A percentile compares a stretch with the other conserved stretches of the same genome.
Conservation (phyloP, 345 rosid genomes). For the Ceriops zippeliana region DNA sequence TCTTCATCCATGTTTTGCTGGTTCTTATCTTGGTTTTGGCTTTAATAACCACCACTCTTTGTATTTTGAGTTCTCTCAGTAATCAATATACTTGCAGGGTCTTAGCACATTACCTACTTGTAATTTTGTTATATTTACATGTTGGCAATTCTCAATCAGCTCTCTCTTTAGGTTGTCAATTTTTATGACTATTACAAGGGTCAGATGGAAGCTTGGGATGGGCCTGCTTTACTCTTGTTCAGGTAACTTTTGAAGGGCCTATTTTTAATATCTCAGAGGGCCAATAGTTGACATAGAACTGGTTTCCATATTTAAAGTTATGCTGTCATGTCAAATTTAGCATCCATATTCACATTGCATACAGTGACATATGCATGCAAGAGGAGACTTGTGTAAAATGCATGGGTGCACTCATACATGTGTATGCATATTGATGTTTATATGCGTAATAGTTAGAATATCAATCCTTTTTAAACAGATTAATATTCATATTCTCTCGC, state of each 20-base stretch:
- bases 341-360: too few relatives aligned
- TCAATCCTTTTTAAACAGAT: background rate
- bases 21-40: background rate
- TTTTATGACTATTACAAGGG: conserved; percentile 98
- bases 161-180: conserved; percentile 60
- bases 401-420: background rate
- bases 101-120: background rate
- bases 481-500: conserved; percentile 17
- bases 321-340: background rate
- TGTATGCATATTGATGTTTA: background rate
- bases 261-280: background rate
- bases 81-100: too few relatives aligned
- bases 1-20: background rate
- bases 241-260: conserved; percentile 45
- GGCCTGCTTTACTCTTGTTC: conserved; percentile 96
- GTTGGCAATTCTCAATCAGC: conserved; percentile 9
- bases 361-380: too few relatives aligned
- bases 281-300: background rate
- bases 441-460: background rate
- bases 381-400: background rate
- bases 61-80: too few relatives aligned
- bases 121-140: conserved; percentile 4
- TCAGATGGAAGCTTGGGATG: conserved; percentile 99
- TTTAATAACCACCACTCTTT: background rate
- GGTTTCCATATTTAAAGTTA: background rate